Percentiles rank a stretch among this genome's conserved stretches.
Conservation (phyloP, 805 yeast genomes). For the Debaryomyces prosopidis region DNA sequence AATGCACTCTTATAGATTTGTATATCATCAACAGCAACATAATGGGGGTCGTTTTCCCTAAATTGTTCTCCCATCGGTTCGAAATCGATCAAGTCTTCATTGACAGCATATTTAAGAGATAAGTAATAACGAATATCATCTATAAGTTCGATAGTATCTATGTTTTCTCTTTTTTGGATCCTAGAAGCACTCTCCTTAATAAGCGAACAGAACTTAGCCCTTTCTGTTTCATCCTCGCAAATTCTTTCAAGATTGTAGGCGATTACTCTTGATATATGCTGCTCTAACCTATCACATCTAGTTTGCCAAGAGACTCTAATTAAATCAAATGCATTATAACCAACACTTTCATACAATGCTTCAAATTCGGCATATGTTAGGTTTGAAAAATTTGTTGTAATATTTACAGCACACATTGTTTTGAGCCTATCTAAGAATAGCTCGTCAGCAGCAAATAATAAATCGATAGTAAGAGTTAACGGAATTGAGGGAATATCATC, state of each 20-base stretch:
- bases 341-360: conserved; percentile 18
- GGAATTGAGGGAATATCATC: conserved; percentile 56
- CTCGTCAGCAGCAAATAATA: conserved; percentile 59
- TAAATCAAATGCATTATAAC: conserved; percentile 53
- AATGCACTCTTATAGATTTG: conserved; percentile 16
- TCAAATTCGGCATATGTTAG: conserved; percentile 19
- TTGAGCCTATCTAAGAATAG: conserved; percentile 63
- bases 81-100: conserved; percentile 25
- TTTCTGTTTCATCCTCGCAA: conserved; percentile 30
- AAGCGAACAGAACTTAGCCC: conserved; percentile 16
- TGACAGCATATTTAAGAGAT: conserved; percentile 35
- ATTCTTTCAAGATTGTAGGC: conserved; percentile 49
- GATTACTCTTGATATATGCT: conserved; percentile 56
- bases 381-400: conserved; percentile 31
- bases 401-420: conserved; percentile 56
- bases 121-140: conserved; percentile 76
- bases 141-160: conserved; percentile 76
- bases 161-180: conserved; percentile 62
- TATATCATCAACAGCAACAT: conserved; percentile 14
- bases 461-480: conserved; percentile 50
- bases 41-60: conserved; percentile 7
- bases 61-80: conserved; percentile 19
- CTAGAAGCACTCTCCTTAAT: conserved; percentile 52
- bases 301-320: conserved; percentile 69
- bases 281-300: conserved; percentile 63